Evolutionary conservation across 2,329 filamentous ascomycete species (phyloP), one percentile per base, ranked within the genome.

Genomic region (Colletotrichum eleusines): DNA sequence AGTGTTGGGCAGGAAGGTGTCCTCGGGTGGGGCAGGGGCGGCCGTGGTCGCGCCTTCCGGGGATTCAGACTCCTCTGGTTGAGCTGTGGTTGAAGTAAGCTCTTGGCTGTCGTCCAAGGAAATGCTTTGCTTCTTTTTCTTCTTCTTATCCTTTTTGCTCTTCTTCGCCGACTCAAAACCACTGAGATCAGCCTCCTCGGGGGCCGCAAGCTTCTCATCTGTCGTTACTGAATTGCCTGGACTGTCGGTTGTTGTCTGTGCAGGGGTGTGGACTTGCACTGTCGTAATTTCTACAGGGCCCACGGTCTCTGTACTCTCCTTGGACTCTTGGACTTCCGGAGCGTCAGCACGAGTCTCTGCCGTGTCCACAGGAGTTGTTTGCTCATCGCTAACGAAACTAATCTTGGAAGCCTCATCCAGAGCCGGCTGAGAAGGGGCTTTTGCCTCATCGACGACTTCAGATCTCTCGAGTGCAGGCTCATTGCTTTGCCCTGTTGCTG

Each of bases 131-230:
- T 58, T 73, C 66, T 79, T 78, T 71, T 79, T 79, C 69, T 80
- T 80, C 69, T 80, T 81, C 70, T 78, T 79, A 63, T 74, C 75
- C 66, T 78, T 79, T 58, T 78, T 79, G 33, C 68, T 64, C 46
- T 67, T 70, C 31, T 65, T 66, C 5, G 53, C 23, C 4, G 67
- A 51, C n/a, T 73, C 65, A 20, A 63, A 67, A 40, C 50, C 71
- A 44, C n/a, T 9, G 28, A 33, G 31, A 11, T 72, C 48, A 14
- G 58, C 28, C 38, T 63, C 46, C 31, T 35, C 48, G 38, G 57
- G 55, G 51, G 53, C 40, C 3, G 26, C 40, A 9, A 33, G 42
- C 55, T 66, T 42, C 57, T 62, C 51, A 6, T 58, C n/a, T 28
- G 42, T 38, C 26, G 55, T 35, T 18, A 44, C 50, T 26, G 53